Percentiles rank a stretch among this genome's conserved stretches.
Conservation (phyloP, 345 rosid genomes). For the Hibiscus tridactylites region DNA sequence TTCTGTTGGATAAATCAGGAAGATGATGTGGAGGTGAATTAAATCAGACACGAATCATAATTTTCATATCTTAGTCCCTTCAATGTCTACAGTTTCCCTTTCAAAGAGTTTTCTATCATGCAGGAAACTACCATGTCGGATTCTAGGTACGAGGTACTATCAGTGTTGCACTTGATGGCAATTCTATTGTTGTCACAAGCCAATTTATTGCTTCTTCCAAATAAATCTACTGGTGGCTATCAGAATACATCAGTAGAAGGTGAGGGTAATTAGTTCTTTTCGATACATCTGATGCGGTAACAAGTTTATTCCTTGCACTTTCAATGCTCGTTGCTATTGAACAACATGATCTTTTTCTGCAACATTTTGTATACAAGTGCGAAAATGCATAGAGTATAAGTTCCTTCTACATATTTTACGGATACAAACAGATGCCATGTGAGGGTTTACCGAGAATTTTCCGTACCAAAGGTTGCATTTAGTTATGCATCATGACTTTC, state of each 20-base stretch:
- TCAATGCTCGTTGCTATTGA: not conserved
- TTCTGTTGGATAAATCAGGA: conserved; percentile 68
- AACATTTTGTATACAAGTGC: not conserved
- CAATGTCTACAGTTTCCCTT: not conserved
- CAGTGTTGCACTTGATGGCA: conserved; percentile 67
- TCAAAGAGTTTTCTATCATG: not conserved
- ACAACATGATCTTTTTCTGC: not conserved
- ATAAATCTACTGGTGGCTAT: conserved; percentile 33
- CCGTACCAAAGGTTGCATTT: not conserved
- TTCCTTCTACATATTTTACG: not conserved
- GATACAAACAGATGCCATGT: not conserved
- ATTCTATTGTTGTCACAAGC: conserved; percentile 54
- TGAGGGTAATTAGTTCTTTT: conserved; percentile 13
- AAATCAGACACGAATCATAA: not conserved
- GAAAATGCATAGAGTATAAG: not conserved
- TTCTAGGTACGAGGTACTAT: conserved; percentile 63
- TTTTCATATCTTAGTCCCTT: not conserved
- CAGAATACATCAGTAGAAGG: conserved; percentile 53
- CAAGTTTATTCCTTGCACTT: not conserved
- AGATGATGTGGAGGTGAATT: conserved; percentile 45
- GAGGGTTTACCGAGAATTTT: not conserved
- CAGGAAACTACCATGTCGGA: conserved; percentile 60
- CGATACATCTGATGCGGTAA: not conserved
- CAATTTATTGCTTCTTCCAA: conserved; percentile 52
- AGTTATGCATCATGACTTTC: not conserved